Conservation (phyloP, 768 basidiomycete genomes). For the Boletus vermiculosoides region DNA sequence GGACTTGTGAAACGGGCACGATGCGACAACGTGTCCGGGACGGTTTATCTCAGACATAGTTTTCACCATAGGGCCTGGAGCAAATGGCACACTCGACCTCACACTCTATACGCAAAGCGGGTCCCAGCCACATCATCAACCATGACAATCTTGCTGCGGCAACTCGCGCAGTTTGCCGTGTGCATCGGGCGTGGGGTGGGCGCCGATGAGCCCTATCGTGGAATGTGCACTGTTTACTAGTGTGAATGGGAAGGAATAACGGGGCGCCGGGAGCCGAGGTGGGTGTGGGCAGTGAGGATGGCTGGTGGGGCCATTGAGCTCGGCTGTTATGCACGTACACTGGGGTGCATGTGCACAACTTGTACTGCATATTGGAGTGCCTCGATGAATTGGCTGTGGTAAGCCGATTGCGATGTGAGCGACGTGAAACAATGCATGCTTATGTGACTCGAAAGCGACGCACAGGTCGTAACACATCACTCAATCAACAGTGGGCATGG, state of each 20-base stretch:
- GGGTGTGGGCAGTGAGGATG: conserved; percentile 14
- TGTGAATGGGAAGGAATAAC: conserved; percentile 16
- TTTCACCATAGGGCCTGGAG: not conserved
- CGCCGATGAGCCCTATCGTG: conserved; percentile 55
- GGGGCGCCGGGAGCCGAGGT: not conserved
- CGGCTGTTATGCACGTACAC: no score
- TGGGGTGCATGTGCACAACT: no score
- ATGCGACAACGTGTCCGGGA: not conserved
- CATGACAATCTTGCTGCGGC: not conserved
- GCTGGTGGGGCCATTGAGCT: conserved; percentile 4
- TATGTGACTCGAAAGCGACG: no score
- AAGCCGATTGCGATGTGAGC: no score
- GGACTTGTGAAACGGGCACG: not conserved
- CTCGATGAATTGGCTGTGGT: no score
- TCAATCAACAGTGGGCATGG: not conserved
- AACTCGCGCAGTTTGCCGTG: conserved; percentile 57
- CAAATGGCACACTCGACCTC: not conserved
- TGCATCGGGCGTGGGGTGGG: conserved; percentile 51
- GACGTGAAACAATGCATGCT: no score
- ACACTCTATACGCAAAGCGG: not conserved
- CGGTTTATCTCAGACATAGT: not conserved
- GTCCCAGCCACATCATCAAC: not conserved
- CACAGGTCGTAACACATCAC: not conserved
- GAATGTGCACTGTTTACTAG: conserved; percentile 36
- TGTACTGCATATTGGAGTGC: no score